Conservation (phyloP, 2,329 filamentous ascomycete species). For the Diaporthe australafricana region DNA sequence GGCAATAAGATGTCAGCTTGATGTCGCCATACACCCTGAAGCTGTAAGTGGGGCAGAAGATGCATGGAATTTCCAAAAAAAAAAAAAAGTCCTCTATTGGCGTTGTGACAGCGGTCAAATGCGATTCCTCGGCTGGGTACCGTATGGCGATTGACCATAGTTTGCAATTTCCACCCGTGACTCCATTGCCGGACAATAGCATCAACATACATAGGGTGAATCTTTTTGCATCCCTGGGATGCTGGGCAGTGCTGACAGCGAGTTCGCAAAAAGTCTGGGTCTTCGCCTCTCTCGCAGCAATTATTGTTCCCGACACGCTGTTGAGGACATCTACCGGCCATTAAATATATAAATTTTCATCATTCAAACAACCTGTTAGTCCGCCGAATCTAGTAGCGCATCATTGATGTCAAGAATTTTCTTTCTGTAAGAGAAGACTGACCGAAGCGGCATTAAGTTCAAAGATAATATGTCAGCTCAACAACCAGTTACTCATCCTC, state of each 20-base stretch:
- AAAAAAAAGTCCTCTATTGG: too few relatives aligned
- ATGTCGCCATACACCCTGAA: constrained; percentile 24
- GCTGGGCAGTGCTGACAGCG: not conserved
- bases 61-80: not conserved
- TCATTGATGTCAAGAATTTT: too few relatives aligned
- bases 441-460: too few relatives aligned
- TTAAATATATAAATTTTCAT: too few relatives aligned
- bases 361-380: too few relatives aligned
- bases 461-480: not conserved
- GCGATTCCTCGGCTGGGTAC: not conserved
- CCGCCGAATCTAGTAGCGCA: too few relatives aligned
- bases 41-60: not conserved
- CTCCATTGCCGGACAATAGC: too few relatives aligned
- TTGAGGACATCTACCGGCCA: too few relatives aligned
- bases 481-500: not conserved
- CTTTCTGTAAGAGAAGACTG: not conserved
- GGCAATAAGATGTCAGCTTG: not conserved
- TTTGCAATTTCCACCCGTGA: not conserved
- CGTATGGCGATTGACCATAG: not conserved
- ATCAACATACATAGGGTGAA: not conserved
- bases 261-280: too few relatives aligned
- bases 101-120: not conserved
- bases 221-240: not conserved
- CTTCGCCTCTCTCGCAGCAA: too few relatives aligned
- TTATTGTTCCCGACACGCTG: too few relatives aligned